phyloP scores from a whole-genome alignment of 257 asterid genomes.

The Hygrophila difformis region DNA sequence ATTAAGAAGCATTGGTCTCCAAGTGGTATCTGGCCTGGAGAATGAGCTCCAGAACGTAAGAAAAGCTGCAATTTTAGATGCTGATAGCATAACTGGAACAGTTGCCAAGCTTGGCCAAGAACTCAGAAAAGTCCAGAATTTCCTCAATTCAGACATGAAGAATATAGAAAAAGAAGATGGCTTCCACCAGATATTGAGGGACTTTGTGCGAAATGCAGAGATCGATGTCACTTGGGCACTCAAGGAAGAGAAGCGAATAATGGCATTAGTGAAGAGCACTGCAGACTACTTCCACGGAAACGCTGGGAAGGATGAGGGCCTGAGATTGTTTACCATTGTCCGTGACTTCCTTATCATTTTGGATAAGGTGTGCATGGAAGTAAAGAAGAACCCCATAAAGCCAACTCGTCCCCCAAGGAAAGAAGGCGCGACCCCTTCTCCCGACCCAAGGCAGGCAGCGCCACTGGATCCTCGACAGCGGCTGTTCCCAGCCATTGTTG shows the following conservation, averaged over 20 bases:
- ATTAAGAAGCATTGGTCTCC: conserved; percentile 44
- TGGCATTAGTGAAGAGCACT: conserved; percentile 45
- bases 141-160: conserved; percentile 29
- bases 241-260: conserved; percentile 45
- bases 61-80: conserved; percentile 47
- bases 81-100: conserved; percentile 35
- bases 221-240: conserved; percentile 33
- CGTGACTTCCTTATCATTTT: conserved; percentile 50
- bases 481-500: conserved; percentile 39
- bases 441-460: too few relatives aligned
- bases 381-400: conserved; percentile 28
- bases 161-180: conserved; percentile 29
- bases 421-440: conserved; percentile 21
- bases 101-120: conserved; percentile 38
- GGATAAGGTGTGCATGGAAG: conserved; percentile 59
- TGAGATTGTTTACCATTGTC: conserved; percentile 42
- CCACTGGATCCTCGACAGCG: conserved; percentile 28
- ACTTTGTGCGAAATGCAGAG: conserved; percentile 36
- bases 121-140: conserved; percentile 24
- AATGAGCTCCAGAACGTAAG: conserved; percentile 47
- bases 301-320: conserved; percentile 52
- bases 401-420: conserved; percentile 14
- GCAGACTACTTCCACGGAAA: conserved; percentile 65
- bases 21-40: conserved; percentile 41
- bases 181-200: conserved; percentile 30